These are phyloP conservation scores for Fusarium bulbicola DNA, from an alignment of 2,329 filamentous ascomycete species.

Conservation along the genomic window DNA sequence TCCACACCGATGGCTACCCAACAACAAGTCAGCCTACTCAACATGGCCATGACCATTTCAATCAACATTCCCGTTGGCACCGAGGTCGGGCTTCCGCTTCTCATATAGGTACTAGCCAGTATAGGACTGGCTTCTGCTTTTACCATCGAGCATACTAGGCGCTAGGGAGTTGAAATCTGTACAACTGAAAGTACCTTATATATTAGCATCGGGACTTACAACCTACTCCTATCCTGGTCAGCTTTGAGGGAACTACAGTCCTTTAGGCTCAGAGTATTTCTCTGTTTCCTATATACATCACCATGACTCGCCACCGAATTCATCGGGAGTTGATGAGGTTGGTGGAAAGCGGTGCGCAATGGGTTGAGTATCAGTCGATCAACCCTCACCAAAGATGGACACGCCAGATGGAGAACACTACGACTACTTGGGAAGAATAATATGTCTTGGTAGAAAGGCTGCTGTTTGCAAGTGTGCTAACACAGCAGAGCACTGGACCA, in stretches of 20 bases:
- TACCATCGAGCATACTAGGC: background rate
- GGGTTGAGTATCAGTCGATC: background rate
- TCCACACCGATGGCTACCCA: background rate
- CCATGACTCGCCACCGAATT: background rate
- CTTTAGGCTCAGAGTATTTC: background rate
- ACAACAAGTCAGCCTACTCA: background rate
- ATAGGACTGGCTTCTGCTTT: background rate
- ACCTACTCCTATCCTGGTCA: background rate
- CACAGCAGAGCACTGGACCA: background rate
- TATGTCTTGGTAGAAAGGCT: too few relatives aligned
- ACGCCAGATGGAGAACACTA: background rate
- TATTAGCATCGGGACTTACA: background rate
- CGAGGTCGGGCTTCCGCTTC: too few relatives aligned
- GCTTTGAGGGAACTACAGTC: background rate
- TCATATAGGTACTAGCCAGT: background rate
- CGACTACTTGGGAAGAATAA: background rate
- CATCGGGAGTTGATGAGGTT: background rate
- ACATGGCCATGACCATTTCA: too few relatives aligned
- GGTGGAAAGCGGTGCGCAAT: background rate
- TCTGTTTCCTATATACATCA: rapidly evolving
- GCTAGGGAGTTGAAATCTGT: background rate
- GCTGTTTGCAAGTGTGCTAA: rapidly evolving
- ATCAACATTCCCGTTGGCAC: too few relatives aligned
- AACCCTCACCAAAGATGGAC: background rate
- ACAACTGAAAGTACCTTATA: background rate